Percentiles rank a stretch among this genome's conserved stretches.
Evolutionary conservation across 2,329 filamentous ascomycete genomes (phyloP).

Genomic region (Calonectria henricotiae): DNA sequence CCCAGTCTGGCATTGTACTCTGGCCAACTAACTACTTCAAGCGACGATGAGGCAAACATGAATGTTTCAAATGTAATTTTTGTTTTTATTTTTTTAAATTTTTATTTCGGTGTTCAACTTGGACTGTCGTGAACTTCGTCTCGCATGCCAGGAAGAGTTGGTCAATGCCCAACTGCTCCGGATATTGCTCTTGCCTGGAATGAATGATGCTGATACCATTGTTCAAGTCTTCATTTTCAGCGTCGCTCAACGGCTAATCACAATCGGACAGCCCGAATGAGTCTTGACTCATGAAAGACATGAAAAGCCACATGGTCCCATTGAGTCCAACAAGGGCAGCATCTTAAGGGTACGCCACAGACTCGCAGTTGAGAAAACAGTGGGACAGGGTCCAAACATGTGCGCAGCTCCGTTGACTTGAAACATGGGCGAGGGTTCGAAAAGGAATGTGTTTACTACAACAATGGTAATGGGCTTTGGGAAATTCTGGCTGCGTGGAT

Average conservation of each 20-base stretch:
- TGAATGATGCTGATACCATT: not conserved
- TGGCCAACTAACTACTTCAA: not conserved
- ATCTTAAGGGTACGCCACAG: not conserved
- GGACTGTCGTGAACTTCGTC: not conserved
- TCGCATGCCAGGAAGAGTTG: not conserved
- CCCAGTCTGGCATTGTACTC: not conserved
- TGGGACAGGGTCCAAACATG: constrained; percentile 9
- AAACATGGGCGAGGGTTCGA: not conserved
- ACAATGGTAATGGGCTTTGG: no score
- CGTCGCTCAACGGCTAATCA: not conserved
- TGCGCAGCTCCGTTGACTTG: not conserved
- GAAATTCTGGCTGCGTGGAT: not conserved
- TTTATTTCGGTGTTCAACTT: not conserved
- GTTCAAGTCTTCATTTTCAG: not conserved
- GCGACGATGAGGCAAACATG: constrained; percentile 1
- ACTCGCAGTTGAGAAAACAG: constrained; percentile 8
- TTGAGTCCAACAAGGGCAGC: not conserved
- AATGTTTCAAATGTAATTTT: not conserved
- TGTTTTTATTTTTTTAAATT: no score
- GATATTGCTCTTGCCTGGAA: not conserved
- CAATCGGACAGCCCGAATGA: no score
- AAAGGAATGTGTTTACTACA: not conserved
- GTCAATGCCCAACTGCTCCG: no score
- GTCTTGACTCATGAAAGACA: not conserved
- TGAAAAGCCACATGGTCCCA: not conserved